Percentiles rank a stretch among this genome's conserved stretches.
Conservation (phyloP, 441 rosid species). For the Gossypium lobatum region DNA sequence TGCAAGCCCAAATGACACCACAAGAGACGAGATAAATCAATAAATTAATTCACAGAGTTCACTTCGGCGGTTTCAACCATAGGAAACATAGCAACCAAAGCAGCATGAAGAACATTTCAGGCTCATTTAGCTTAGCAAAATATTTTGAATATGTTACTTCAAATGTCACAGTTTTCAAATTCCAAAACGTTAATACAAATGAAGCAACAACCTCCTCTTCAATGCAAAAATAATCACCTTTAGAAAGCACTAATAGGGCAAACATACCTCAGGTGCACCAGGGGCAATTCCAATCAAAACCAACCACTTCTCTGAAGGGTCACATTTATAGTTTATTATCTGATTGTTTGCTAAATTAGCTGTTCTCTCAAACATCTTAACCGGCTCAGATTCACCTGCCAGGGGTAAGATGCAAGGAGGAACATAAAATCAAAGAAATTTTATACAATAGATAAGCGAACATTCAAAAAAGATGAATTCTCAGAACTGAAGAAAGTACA, state of each 20-base stretch:
- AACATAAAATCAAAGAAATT: neutral
- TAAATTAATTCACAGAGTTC: neutral
- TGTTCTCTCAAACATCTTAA: conserved; percentile 96
- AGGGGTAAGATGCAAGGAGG: conserved; percentile 1
- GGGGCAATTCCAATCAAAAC: conserved; percentile 98
- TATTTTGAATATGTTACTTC: neutral
- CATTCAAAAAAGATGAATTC: neutral
- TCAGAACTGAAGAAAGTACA: neutral
- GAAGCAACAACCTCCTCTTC: neutral
- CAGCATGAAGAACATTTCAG: neutral
- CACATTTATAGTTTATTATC: conserved; percentile 91
- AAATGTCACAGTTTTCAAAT: neutral
- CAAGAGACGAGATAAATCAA: neutral
- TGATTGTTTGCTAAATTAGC: conserved; percentile 93
- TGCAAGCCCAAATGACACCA: neutral
- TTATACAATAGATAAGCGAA: neutral
- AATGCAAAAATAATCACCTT: neutral
- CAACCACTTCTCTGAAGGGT: conserved; percentile 95
- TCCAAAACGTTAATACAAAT: neutral
- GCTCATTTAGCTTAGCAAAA: neutral
- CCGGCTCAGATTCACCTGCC: conserved; percentile 93
- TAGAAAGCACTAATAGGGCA: neutral
- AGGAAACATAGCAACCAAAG: neutral
- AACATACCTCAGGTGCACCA: conserved; percentile 90
- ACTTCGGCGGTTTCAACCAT: neutral